Evolutionary conservation across 208 protist species (phyloP), one percentile per base, ranked within the genome.

Genomic region (Phytomonas sp.): DNA sequence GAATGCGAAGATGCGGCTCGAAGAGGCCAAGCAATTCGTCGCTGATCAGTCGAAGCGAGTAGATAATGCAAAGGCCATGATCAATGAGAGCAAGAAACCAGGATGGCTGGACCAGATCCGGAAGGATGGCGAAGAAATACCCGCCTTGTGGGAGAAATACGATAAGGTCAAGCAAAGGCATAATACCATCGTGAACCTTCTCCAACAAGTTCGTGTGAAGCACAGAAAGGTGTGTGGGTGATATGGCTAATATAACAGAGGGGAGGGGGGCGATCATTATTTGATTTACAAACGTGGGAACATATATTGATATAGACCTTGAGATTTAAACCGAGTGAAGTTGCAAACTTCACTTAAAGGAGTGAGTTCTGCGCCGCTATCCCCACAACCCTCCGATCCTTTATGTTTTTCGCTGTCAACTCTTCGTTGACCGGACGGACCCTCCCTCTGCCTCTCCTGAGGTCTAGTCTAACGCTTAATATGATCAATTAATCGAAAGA

Each of bases 31-130:
- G 69, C 46, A 69, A 23, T 66, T 73, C 31, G 56, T 67, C 4
- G 70, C 76, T 30, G 74, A 46, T 13, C 63, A 67, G 0, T 70
- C 56, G n/a, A 31, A 72, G 46, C 70, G 77, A 62, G 67, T 83
- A 6, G 70, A 63, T 29, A 68, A 73, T 53, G 90, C 90, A 82
- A 68, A 83, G 71, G 67, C 62, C 60, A 62, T 67, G 43, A 76
- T 91, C 17, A 70, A 60, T 1, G 76, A 72, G 20, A 81, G 77
- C 56, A 84, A 87, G 53, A 72, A 69, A 11, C 34, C 13, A 0
- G 71, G 70, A 43, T 78, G 74, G 70, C 36, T 72, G 59, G 62
- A 65, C 40, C 74, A 69, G 60, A 32, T 84, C 8, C 34, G 70
- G 70, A 26, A 73, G 65, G 75, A 80, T 30, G 68, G 62, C 31